phyloP scores from a whole-genome alignment of 202 grass and related monocot genomes.

The Panicum hallii region DNA sequence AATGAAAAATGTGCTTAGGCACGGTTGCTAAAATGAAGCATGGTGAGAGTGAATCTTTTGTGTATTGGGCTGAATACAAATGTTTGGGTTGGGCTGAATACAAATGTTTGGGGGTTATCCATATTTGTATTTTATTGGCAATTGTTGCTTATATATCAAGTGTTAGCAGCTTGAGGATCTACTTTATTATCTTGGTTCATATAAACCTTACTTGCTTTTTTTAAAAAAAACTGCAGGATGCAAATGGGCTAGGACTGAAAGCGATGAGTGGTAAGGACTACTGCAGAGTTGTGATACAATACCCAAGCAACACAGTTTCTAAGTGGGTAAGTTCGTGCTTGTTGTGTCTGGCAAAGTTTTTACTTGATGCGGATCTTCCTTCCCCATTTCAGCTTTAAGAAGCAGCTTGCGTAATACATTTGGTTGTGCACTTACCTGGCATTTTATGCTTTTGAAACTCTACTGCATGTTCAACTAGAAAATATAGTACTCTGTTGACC shows the following conservation, averaged over 20 bases:
- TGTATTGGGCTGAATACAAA: not conserved
- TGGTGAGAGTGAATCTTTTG: not conserved
- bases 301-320: constrained; percentile 78
- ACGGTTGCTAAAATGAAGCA: too few species aligned
- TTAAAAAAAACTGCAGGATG: constrained; percentile 61
- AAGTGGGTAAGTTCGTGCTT: constrained; percentile 71
- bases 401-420: not conserved
- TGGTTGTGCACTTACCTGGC: not conserved
- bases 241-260: constrained; percentile 89
- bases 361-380: not conserved
- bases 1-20: too few species aligned
- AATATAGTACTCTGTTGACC: not conserved
- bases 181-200: not conserved
- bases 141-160: not conserved
- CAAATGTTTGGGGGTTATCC: not conserved
- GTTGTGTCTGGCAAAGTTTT: not conserved
- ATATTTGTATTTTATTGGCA: not conserved
- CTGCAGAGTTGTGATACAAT: constrained; percentile 76
- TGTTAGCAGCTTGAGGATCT: not conserved
- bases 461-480: not conserved
- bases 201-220: not conserved
- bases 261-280: constrained; percentile 62
- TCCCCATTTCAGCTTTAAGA: not conserved
- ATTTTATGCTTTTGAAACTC: constrained; percentile 4
- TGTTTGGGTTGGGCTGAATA: not conserved